These are phyloP conservation scores for Clausena lansium DNA, from an alignment of 345 rosid species.

Conservation along the genomic window DNA sequence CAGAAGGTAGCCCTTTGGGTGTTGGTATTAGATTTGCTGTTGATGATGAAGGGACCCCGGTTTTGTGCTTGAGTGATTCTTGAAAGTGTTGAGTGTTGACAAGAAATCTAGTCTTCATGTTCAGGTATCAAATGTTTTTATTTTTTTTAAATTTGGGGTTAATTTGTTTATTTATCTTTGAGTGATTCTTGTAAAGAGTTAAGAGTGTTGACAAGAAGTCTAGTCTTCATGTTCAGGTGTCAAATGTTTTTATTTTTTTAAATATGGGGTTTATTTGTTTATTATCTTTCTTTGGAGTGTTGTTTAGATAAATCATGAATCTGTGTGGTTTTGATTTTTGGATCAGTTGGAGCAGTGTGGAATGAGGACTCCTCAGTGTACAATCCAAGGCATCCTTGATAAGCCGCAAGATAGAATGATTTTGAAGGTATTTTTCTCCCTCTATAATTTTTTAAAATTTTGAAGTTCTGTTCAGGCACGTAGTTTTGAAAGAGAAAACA, in stretches of 20 bases:
- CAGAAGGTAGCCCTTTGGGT: conserved; percentile 74
- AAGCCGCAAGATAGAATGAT: conserved; percentile 51
- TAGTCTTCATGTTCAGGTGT: no score
- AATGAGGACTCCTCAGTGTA: conserved; percentile 83
- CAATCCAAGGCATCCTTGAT: conserved; percentile 72
- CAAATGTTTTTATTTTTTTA: no score
- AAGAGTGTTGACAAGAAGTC: no score
- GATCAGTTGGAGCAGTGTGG: conserved; percentile 81
- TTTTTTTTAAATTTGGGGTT: not conserved
- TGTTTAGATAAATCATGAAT: not conserved
- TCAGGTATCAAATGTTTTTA: conserved; percentile 43
- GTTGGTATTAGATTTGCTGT: conserved; percentile 83
- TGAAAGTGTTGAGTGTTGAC: conserved; percentile 39
- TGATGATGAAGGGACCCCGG: conserved; percentile 74
- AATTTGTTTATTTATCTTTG: not conserved
- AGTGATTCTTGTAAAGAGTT: no score
- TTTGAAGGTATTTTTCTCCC: conserved; percentile 43
- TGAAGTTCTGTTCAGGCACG: not conserved
- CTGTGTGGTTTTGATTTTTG: conserved; percentile 12
- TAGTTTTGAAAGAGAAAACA: not conserved
- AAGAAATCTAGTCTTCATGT: conserved; percentile 81
- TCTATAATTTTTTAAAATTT: not conserved
- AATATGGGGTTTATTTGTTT: no score
- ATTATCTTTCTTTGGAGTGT: no score
- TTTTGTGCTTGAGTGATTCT: conserved; percentile 51